These are phyloP conservation scores for Guyanaporus albipodus DNA, from an alignment of 768 basidiomycete species.

Conservation along the genomic window DNA sequence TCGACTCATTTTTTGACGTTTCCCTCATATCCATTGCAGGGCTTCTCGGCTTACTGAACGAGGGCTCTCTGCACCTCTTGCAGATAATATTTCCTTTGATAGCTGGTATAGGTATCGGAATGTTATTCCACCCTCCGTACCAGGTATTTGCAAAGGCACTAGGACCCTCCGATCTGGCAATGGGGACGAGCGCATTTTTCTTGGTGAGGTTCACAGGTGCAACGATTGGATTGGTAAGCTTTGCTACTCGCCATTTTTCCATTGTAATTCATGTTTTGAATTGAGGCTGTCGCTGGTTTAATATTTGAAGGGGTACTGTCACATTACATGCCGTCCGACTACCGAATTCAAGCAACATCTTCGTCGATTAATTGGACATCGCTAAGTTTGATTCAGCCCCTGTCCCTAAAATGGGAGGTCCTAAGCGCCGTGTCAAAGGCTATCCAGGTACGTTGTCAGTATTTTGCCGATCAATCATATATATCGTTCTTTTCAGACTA, in stretches of 20 bases:
- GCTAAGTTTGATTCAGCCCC: constrained; percentile 45
- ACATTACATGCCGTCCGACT: constrained; percentile 47
- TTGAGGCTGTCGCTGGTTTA: constrained; percentile 71
- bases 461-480: constrained; percentile 2
- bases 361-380: constrained; percentile 54
- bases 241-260: neutral
- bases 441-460: constrained; percentile 48
- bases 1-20: neutral
- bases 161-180: constrained; percentile 62
- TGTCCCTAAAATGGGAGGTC: constrained; percentile 42
- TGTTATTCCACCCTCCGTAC: constrained; percentile 84
- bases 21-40: constrained; percentile 40
- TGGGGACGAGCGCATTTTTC: constrained; percentile 84
- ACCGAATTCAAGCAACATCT: constrained; percentile 36
- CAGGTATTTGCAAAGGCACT: constrained; percentile 71
- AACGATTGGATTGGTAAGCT: constrained; percentile 70
- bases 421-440: constrained; percentile 55
- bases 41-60: constrained; percentile 60
- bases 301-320: constrained; percentile 58
- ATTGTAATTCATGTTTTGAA: constrained; percentile 15
- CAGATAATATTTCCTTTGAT: constrained; percentile 64
- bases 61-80: constrained; percentile 39
- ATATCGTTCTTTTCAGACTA: constrained; percentile 40
- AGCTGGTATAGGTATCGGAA: constrained; percentile 73
- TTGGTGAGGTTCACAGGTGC: constrained; percentile 85